Conservation (phyloP, 306 rosid genomes). For the Cicer cuneatum region DNA sequence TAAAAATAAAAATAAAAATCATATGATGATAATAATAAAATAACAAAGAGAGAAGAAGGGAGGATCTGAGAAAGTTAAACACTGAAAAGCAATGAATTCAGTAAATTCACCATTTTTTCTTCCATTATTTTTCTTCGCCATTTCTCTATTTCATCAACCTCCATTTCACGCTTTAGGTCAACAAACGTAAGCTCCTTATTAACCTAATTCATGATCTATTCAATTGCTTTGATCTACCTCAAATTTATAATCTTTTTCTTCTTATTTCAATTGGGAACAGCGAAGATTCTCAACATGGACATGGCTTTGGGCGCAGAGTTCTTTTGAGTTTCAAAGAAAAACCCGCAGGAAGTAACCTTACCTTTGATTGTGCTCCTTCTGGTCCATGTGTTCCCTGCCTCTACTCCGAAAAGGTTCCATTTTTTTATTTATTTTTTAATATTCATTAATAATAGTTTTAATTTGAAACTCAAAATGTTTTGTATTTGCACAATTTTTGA, state of each 20-base stretch:
- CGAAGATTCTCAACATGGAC: conserved; percentile 46
- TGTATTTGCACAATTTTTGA: not conserved
- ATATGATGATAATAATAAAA: not conserved
- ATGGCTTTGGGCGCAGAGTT: conserved; percentile 62
- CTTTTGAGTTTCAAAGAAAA: conserved; percentile 75
- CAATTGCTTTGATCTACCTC: conserved; percentile 32
- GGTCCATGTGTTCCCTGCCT: conserved; percentile 93
- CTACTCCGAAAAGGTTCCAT: conserved; percentile 79
- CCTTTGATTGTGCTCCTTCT: conserved; percentile 87
- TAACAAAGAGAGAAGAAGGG: conserved; percentile 4
- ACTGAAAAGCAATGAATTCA: conserved; percentile 50
- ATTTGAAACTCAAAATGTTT: not conserved
- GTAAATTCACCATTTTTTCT: conserved; percentile 45
- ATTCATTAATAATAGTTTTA: conserved; percentile 6
- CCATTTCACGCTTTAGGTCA: conserved; percentile 49
- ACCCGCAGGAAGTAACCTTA: conserved; percentile 66
- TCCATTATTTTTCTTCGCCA: conserved; percentile 43
- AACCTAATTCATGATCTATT: conserved; percentile 29
- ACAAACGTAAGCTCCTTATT: conserved; percentile 54
- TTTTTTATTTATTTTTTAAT: not conserved
- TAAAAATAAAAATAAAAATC: too few relatives aligned
- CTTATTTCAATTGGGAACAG: conserved; percentile 45
- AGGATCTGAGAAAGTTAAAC: conserved; percentile 1
- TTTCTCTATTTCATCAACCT: conserved; percentile 41
- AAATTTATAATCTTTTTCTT: conserved; percentile 39